These are phyloP conservation scores for Yamadazyma triangularis DNA, from an alignment of 1,139 yeast species.

Conservation along the genomic window DNA sequence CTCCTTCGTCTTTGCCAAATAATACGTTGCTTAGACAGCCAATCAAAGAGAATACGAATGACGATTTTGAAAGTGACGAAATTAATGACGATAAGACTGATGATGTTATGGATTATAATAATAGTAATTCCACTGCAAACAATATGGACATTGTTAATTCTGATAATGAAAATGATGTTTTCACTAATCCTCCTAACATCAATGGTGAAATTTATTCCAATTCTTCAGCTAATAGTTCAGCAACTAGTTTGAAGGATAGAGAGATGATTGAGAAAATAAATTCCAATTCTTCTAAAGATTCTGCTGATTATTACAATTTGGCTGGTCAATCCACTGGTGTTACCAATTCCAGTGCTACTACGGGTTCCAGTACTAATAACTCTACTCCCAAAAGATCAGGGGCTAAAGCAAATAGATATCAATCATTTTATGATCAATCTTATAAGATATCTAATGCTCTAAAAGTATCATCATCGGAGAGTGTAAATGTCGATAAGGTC, in stretches of 20 bases:
- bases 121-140: slow-evolving; percentile 12
- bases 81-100: slow-evolving; percentile 11
- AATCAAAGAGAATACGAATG: slow-evolving; percentile 25
- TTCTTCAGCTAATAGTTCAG: slow-evolving; percentile 32
- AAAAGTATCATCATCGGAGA: slow-evolving; percentile 41
- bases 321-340: too few relatives aligned
- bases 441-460: slow-evolving; percentile 43
- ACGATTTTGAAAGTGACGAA: slow-evolving; percentile 26
- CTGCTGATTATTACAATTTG: slow-evolving; percentile 16
- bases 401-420: slow-evolving; percentile 49
- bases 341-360: slow-evolving; percentile 3
- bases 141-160: slow-evolving; percentile 15
- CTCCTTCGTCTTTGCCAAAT: slow-evolving; percentile 20
- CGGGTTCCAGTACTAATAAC: slow-evolving; percentile 5
- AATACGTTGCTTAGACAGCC: slow-evolving; percentile 28
- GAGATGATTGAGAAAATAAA: slow-evolving; percentile 25
- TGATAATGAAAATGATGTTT: slow-evolving; percentile 15
- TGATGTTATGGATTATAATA: slow-evolving; percentile 6
- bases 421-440: slow-evolving; percentile 47
- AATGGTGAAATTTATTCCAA: slow-evolving; percentile 23
- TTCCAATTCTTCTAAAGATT: slow-evolving; percentile 33
- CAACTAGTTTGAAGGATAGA: slow-evolving; percentile 27
- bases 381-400: slow-evolving; percentile 34
- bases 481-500: slow-evolving; percentile 26
- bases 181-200: slow-evolving; percentile 21